Base-by-base conservation (phyloP, 1,139 yeast species). In the Candida tunisiensis region DNA sequence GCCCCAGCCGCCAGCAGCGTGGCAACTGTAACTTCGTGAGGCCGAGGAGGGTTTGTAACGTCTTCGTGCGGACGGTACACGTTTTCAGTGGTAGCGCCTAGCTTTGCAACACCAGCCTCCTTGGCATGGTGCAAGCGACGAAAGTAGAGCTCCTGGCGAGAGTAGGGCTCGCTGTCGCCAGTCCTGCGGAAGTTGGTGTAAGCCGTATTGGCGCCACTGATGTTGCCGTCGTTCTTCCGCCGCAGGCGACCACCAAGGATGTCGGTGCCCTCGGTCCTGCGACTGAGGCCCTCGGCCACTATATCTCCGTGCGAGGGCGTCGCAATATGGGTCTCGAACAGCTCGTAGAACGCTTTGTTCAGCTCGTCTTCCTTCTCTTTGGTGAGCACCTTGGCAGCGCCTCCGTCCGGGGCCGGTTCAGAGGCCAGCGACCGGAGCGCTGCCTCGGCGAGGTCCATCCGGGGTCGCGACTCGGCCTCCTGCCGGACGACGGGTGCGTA, bases 1-100 rank as follows among this genome's bases (percentile, higher is more conserved):
- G 88, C 88, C 25, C 95, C 96, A 0, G 96, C 82, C 4, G 95
- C 92, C 52, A 85, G 50, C 29, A 85, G 62, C 32, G 72, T 70
- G 16, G 79, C 58, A 19, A 82, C 57, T 2, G 88, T 62, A 8
- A 78, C 49, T 32, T 75, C 69, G 18, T 64, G 55, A 15, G 69
- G 58, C 18, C 61, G 45, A 19, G 62, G 58, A 9, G 94, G 93
- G 15, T 57, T 50, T 29, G 60, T 59, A 16, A 74, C 60, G 35
- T 78, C 79, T 37, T 64, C 60, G 44, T 74, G 72, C 14, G 94
- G 93, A 29, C 56, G 54, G 47, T 79, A 80, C 7, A 78, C 70
- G 32, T 72, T 59, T 20, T 59, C 51, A 8, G 80, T 43, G n/a
- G 54, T 44, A 2, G 93, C 72, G 0, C 96, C 96, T 25, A 77